Conservation (phyloP, 2,329 filamentous ascomycete species). For the Botryotinia calthae region DNA sequence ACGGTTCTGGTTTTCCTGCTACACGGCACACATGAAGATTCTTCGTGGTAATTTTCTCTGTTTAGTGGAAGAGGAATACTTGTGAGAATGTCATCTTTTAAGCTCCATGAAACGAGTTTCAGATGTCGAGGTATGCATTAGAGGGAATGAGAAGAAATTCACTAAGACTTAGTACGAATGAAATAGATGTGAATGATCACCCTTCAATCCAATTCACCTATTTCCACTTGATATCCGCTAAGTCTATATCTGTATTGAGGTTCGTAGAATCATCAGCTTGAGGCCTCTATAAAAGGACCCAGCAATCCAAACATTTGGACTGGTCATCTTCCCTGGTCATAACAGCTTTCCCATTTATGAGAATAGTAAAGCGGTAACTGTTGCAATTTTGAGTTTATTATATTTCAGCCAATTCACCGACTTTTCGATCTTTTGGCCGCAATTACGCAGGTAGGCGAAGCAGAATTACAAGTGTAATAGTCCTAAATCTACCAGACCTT, state of each 20-base stretch:
- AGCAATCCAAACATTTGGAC: not conserved
- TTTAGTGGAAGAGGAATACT: not conserved
- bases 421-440: no score
- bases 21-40: not conserved
- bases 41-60: no score
- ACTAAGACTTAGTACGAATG: not conserved
- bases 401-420: no score
- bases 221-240: not conserved
- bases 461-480: no score
- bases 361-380: no score
- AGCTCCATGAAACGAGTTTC: not conserved
- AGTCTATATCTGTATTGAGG: not conserved
- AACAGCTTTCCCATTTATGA: not conserved
- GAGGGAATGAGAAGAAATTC: not conserved
- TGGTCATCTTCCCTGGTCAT: not conserved
- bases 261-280: not conserved
- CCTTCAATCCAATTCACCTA: not conserved
- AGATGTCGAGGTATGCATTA: accelerated
- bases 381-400: no score
- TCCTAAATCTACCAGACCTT: no score
- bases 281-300: not conserved
- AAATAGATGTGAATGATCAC: not conserved
- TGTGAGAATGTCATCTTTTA: not conserved
- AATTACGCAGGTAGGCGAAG: no score
- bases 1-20: not conserved